These are phyloP conservation scores for Rhododendron henanense DNA, from an alignment of 148 eudicot genomes.

Conservation along the genomic window DNA sequence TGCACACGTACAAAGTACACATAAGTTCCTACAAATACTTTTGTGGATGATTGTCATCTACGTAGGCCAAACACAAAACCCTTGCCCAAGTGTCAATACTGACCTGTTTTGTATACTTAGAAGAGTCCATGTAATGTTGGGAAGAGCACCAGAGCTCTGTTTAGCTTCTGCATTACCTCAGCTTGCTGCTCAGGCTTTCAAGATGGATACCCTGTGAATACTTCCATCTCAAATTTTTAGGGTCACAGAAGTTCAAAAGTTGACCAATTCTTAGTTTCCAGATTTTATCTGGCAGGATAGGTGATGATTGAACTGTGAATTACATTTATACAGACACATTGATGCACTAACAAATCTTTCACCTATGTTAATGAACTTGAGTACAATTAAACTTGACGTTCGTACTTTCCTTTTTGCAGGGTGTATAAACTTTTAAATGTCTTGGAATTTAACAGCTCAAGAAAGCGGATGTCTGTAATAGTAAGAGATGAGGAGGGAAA, in stretches of 20 bases:
- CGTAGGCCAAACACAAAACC: neutral
- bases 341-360: neutral
- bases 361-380: neutral
- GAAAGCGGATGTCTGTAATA: constrained; percentile 89
- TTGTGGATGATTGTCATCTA: neutral
- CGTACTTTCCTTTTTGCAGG: constrained; percentile 39
- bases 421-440: constrained; percentile 56
- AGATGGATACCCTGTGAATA: neutral
- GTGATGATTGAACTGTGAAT: neutral
- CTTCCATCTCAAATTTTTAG: neutral
- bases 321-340: neutral
- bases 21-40: neutral
- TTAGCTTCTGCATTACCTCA: neutral
- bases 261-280: neutral
- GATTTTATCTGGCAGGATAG: neutral
- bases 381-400: neutral
- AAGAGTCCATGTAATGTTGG: neutral
- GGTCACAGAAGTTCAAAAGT: neutral
- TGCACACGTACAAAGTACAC: neutral
- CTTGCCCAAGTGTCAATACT: neutral
- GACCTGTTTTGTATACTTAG: neutral
- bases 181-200: neutral
- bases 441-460: constrained; percentile 78
- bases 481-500: constrained; percentile 66
- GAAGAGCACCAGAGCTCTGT: constrained; percentile 4